Base-by-base conservation (phyloP, 768 basidiomycete species). In the Boletus rufocinnamomeus region DNA sequence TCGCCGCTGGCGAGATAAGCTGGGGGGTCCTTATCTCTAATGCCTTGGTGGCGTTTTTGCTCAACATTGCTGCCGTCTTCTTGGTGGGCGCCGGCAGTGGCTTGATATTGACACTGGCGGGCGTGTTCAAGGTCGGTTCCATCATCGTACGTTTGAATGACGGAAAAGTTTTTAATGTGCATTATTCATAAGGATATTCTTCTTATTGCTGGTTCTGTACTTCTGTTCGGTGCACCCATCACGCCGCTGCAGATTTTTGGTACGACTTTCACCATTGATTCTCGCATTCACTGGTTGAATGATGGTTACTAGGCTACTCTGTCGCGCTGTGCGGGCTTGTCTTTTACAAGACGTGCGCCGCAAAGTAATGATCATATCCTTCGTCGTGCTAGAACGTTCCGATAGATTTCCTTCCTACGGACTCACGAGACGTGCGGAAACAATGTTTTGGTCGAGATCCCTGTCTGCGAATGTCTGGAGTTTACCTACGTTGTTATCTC, bases 51-150 rank as follows among this genome's bases (percentile, higher is more conserved):
- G 95, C 96, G 0, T 95, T 98, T 78, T 77, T 87, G 38, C 80
- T 97, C 60, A 97, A 98, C 69, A 81, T 97, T 41, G 92, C 95
- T 1, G 95, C 95, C 11, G 95, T 98, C 21, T 98, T 95, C 79
- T 80, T 98, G 66, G 93, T 97, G 35, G 84, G 93, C 44, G 90
- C 86, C 0, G 95, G 88, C 17, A 90, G 88, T 50, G 93, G 95
- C 2, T 79, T 98, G 58, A 85, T 97, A 21, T 78, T 98, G 63
- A 98, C 95, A 3, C 82, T 98, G 5, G 95, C 95, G 3, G 95
- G 95, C 17, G 95, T 98, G 27, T 88, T 95, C 76, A 95, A 95
- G 82, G 88, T 89, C 66, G 43, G 78, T 70, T 45, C 28, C 17
- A 1, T 28, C 34, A 9, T 52, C 28, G 23, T 21, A 28, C 14